Evolutionary conservation across 176 grass and related monocot species (phyloP), one percentile per base, ranked within the genome.

Genomic region (Oryza brachyantha): DNA sequence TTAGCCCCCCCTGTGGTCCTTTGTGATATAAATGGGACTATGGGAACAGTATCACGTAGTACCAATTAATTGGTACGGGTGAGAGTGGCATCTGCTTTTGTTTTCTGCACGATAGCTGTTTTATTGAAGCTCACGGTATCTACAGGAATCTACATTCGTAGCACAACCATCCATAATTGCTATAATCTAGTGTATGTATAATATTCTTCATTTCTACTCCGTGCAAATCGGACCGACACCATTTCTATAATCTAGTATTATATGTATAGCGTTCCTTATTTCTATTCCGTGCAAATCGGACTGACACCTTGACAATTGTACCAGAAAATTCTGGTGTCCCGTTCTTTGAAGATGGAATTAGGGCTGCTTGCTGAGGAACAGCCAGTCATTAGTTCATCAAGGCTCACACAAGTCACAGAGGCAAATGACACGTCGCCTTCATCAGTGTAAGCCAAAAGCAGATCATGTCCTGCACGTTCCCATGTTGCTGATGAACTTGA

Each of bases 401-500:
- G 29, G 78, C 17, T 39, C 21, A 57, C 21, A 57, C 65, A 11
- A 57, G 79, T 87, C 34, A 36, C 29, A 61, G 74, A 69, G 57
- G 48, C 48, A 46, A 46, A 46, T 1, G 17, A 2, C 38, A 71
- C 11, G 77, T 61, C 16, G 12, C 62, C 10, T 45, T 29, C 71
- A 40, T 8, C 36, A 58, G 54, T 39, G 14, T 50, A 17, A 17
- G 17, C 21, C 28, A 62, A 41, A 57, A 31, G 38, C 29, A 52
- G n/a, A 61, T 21, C 10, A 57, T 88, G 68, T 9, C 17, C 24
- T 41, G 61, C 81, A 68, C 24, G 73, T 68, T 69, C 29, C n/a
- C 54, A 77, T 19, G 80, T 79, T 67, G 61, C 54, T 42, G 54
- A 36, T 80, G 70, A 84, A 29, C 21, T 80, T 75, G 86, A 10